Evolutionary conservation across 805 yeast species (phyloP).

Genomic region (Metschnikowia matae): DNA sequence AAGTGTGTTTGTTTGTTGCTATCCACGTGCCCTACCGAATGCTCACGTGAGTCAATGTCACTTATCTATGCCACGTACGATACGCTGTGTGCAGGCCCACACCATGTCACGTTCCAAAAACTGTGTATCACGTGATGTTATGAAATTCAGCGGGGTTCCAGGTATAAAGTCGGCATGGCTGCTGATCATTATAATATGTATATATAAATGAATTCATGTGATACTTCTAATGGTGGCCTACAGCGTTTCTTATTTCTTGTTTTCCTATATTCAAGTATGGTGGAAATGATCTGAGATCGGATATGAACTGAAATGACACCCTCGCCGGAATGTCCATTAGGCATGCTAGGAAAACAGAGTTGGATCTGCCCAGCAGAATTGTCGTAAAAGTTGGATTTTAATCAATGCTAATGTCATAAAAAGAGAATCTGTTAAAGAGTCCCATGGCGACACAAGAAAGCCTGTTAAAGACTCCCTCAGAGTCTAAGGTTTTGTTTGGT

Average conservation of each 20-base stretch:
- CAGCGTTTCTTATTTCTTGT: neutral
- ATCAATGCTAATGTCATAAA: conserved; percentile 19
- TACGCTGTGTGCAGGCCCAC: neutral
- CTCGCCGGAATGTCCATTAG: conserved; percentile 17
- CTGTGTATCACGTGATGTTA: conserved; percentile 1
- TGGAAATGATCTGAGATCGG: conserved; percentile 1
- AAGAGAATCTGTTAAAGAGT: conserved; percentile 4
- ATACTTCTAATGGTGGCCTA: neutral
- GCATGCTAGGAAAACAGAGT: conserved; percentile 20
- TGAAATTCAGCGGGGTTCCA: neutral
- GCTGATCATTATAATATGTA: too few species aligned
- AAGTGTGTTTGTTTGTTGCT: too few species aligned
- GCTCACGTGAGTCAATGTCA: neutral
- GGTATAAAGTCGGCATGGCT: neutral
- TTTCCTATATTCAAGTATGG: conserved; percentile 7
- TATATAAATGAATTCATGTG: too few species aligned
- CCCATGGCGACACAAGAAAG: neutral
- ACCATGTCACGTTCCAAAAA: neutral
- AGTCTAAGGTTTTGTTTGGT: neutral
- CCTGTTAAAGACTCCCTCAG: conserved; percentile 2
- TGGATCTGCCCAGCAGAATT: conserved; percentile 20
- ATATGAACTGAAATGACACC: conserved; percentile 14
- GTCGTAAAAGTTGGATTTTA: conserved; percentile 37
- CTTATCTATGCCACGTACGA: neutral
- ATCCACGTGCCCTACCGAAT: too few species aligned